Conservation (phyloP, 2,329 filamentous ascomycete genomes). For the Claviceps capensis region DNA sequence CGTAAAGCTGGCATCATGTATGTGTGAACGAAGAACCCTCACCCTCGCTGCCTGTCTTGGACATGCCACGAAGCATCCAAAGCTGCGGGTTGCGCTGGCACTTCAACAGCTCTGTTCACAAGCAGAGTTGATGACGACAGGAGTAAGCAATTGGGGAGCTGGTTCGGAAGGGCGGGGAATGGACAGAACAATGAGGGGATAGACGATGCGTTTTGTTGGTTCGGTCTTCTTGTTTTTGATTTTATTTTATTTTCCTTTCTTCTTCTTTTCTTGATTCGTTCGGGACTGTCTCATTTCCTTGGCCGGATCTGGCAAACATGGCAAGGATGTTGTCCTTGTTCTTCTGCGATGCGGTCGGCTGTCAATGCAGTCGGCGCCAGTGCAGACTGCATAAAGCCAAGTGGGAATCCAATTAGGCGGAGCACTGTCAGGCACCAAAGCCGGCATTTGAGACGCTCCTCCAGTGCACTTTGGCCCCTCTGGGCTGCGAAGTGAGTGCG, state of each 20-base stretch:
- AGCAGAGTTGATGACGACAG: neutral
- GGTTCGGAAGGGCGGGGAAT: neutral
- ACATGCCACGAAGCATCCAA: neutral
- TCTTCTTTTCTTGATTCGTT: neutral
- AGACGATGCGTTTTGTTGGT: neutral
- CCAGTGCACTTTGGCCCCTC: neutral
- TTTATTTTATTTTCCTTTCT: neutral
- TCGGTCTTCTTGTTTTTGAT: neutral
- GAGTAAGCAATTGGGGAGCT: neutral
- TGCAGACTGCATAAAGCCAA: slow-evolving; percentile 3
- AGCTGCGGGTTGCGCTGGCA: neutral
- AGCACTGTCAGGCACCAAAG: neutral
- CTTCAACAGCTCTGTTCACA: neutral
- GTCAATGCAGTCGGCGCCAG: slow-evolving; percentile 5
- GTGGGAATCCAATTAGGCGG: slow-evolving; percentile 5
- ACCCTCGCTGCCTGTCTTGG: neutral
- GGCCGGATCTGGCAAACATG: slow-evolving; percentile 5
- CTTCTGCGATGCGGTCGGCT: slow-evolving; percentile 2
- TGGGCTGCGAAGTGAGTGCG: neutral
- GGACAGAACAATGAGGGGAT: neutral
- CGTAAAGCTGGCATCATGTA: slow-evolving; percentile 5
- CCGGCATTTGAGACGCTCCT: neutral
- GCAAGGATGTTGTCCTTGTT: slow-evolving; percentile 3
- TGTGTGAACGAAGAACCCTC: neutral
- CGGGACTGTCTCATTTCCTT: slow-evolving; percentile 1